These are phyloP conservation scores for Ligustrum vulgare DNA, from an alignment of 257 asterid genomes.

Conservation along the genomic window DNA sequence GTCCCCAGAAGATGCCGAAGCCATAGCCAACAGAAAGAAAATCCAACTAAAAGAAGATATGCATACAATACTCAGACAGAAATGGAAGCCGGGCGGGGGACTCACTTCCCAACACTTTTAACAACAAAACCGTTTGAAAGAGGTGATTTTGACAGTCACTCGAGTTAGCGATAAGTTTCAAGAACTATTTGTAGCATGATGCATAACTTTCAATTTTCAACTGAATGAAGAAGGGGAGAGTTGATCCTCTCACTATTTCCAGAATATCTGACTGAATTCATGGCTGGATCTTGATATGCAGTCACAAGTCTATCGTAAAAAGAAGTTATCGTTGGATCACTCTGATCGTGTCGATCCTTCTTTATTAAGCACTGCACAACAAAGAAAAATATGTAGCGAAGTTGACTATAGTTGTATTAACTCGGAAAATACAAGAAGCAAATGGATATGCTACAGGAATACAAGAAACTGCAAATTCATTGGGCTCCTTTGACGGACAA, in stretches of 20 bases:
- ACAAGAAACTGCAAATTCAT: neutral
- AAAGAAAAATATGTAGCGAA: neutral
- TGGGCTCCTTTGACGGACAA: neutral
- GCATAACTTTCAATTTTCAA: slow-evolving; percentile 11
- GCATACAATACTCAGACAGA: neutral
- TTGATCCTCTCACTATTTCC: slow-evolving; percentile 39
- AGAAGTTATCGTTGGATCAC: slow-evolving; percentile 47
- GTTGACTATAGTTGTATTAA: neutral
- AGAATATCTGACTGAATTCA: slow-evolving; percentile 40
- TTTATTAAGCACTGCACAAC: slow-evolving; percentile 74
- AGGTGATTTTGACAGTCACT: neutral
- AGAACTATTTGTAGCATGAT: neutral
- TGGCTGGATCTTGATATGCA: slow-evolving; percentile 76
- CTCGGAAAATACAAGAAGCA: neutral
- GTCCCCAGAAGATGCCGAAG: too few relatives aligned
- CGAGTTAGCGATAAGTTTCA: neutral
- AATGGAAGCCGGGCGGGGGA: neutral
- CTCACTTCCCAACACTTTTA: neutral
- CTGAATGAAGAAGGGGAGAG: slow-evolving; percentile 59
- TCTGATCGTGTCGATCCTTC: slow-evolving; percentile 67
- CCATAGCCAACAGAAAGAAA: neutral
- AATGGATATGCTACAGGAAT: neutral
- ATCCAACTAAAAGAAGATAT: neutral
- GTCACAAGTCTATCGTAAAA: slow-evolving; percentile 60
- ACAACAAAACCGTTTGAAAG: neutral